phyloP scores from a whole-genome alignment of 1,284 basidiomycete genomes.

The Mycosarcoma maydis region DNA sequence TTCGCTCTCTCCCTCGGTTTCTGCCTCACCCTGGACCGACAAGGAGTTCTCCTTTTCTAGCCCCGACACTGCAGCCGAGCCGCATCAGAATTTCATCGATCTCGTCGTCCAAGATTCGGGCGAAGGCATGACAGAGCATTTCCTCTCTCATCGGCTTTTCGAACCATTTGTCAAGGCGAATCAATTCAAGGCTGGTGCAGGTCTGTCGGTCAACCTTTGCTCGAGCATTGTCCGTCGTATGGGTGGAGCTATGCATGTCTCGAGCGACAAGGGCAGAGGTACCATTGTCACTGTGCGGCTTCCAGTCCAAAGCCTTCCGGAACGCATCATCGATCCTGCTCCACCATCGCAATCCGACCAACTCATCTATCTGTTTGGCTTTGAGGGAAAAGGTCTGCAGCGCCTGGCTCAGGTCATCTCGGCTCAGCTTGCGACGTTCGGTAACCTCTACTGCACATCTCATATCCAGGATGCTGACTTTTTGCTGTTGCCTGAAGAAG shows the following conservation, averaged over 20 bases:
- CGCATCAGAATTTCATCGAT: slow-evolving; percentile 26
- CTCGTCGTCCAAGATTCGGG: slow-evolving; percentile 50
- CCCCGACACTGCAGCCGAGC: neutral
- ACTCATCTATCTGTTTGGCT: slow-evolving; percentile 48
- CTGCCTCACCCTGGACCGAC: slow-evolving; percentile 5
- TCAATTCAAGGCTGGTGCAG: slow-evolving; percentile 45
- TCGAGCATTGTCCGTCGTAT: slow-evolving; percentile 41
- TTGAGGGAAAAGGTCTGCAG: slow-evolving; percentile 47
- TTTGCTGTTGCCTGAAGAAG: slow-evolving; percentile 50
- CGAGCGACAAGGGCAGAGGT: slow-evolving; percentile 46
- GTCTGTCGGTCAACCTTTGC: slow-evolving; percentile 40
- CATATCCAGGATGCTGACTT: slow-evolving; percentile 47
- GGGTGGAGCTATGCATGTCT: slow-evolving; percentile 51
- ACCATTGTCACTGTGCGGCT: slow-evolving; percentile 47
- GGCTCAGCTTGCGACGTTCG: slow-evolving; percentile 49
- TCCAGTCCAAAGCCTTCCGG: slow-evolving; percentile 36
- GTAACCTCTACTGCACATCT: slow-evolving; percentile 51
- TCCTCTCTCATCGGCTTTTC: slow-evolving; percentile 44
- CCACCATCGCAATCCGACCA: slow-evolving; percentile 33
- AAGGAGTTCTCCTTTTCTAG: slow-evolving; percentile 8
- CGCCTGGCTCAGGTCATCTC: slow-evolving; percentile 48
- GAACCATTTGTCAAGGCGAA: slow-evolving; percentile 53
- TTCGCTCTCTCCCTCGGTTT: slow-evolving; percentile 31
- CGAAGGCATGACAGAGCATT: slow-evolving; percentile 53
- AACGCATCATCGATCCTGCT: slow-evolving; percentile 8